phyloP scores from a whole-genome alignment of 495 filamentous ascomycete species.

The Darksidea phi region DNA sequence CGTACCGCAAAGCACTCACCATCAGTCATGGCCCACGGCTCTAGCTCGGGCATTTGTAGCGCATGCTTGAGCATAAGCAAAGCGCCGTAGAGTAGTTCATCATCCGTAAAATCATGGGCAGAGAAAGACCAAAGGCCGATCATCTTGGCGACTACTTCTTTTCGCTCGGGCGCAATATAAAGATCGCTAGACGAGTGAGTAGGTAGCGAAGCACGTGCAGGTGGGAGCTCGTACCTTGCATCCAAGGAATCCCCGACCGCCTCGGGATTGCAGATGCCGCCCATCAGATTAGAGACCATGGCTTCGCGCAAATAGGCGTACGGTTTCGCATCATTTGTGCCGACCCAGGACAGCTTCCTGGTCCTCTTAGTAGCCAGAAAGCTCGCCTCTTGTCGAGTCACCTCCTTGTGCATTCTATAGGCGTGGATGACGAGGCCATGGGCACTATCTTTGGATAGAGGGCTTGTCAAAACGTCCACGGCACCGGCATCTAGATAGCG shows the following conservation, averaged over 20 bases:
- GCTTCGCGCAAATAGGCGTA: conserved; percentile 84
- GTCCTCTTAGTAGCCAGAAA: conserved; percentile 64
- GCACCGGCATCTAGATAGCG: conserved; percentile 82
- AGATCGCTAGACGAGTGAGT: conserved; percentile 42
- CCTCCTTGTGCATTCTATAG: conserved; percentile 72
- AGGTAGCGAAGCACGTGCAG: not conserved
- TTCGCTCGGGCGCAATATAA: conserved; percentile 55
- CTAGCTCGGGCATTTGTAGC: conserved; percentile 74
- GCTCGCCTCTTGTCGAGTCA: conserved; percentile 64
- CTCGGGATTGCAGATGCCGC: conserved; percentile 79
- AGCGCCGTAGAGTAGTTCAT: conserved; percentile 79
- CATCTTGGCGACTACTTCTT: conserved; percentile 62
- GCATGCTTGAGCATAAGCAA: conserved; percentile 87
- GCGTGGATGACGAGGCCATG: conserved; percentile 76
- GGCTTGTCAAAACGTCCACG: conserved; percentile 76
- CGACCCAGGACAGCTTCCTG: conserved; percentile 89
- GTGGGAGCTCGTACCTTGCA: conserved; percentile 41
- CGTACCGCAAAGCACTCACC: conserved; percentile 47
- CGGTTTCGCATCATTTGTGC: conserved; percentile 79
- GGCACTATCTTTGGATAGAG: conserved; percentile 66
- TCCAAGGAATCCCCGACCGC: conserved; percentile 56
- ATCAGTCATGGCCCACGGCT: conserved; percentile 71
- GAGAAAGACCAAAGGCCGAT: conserved; percentile 85
- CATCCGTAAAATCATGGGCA: conserved; percentile 83
- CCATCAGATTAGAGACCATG: conserved; percentile 89